Evolutionary conservation across 2,329 filamentous ascomycete species (phyloP), one percentile per base, ranked within the genome.

Genomic region (Aspergillus tamarii): DNA sequence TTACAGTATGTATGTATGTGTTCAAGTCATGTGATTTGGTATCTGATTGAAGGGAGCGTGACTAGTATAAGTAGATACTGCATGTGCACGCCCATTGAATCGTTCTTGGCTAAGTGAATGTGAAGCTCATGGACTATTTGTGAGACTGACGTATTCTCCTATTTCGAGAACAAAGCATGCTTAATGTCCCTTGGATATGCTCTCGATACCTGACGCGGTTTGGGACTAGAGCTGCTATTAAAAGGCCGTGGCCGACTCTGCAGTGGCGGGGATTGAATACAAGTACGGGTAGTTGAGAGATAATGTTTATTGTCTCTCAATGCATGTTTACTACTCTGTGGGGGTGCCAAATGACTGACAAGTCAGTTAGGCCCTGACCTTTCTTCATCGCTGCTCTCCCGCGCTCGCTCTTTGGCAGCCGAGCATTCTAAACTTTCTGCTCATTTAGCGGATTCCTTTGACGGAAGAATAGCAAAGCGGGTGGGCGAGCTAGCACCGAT

Each of bases 351-450:
- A 16, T 9, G 30, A 39, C 32, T 55, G 52, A 55, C 34, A 14
- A 39, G 32, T 39, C 32, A 55, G 16, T 7, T 66, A 74, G 72
- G 71, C 66, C 59, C 65, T 72, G 73, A 75, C 32, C 74, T 89
- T 53, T 87, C 86, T 23, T 81, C 85, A 39, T 81, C 83, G 19
- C 78, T 89, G 11, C 80, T 90, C 32, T 78, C 78, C 4, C 79
- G 86, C 67, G 87, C 87, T 55, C 84, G 85, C 66, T 74, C 80
- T 34, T 76, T 89, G 28, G 83, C 85, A 16, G 70, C 78, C 21
- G 87, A 89, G 71, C 85, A 89, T 76, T 76, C 80, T 9, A 74
- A 77, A n/a, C 80, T 89, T 32, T 82, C 82, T 0, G 76, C 82
- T 12, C 80, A 82, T 67, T 81, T 89, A 32, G 80, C 81, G 23